Base-by-base conservation (phyloP, 352 stramenopile species). In the Pythium pyrilobum region DNA sequence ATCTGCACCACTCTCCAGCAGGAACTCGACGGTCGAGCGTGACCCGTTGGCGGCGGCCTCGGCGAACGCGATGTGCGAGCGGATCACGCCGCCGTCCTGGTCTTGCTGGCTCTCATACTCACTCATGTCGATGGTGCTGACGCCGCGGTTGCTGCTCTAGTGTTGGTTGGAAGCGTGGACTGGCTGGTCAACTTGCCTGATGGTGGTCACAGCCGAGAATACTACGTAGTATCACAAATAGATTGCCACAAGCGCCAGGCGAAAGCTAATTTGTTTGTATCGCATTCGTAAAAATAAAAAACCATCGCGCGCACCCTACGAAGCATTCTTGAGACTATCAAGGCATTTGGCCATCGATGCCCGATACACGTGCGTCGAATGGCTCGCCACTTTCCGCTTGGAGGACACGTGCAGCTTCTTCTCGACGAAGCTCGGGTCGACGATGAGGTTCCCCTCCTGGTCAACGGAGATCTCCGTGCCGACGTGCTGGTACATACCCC, bases 351-450 rank as follows among this genome's bases (percentile, higher is more conserved):
- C 63, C 37, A 75, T 62, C 4, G 56, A 51, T 9, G 57, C 62
- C 23, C 67, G 52, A 21, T 75, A 75, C 7, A 75, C 63, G 16
- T 70, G 55, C 3, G 64, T 72, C 10, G 63, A 59, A 34, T 75
- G 67, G 21, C 55, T 66, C 18, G 67, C 62, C 4, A 75, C 63
- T 39, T 66, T 60, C 12, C 54, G 51, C 41, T 72, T 75, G 5
- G 67, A 69, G 12, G 59, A 63, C 2, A 74, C 64, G 24, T 75
- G 67, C 10, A 81, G 58, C 12, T 71, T 66, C 32, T 76, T 74
- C 42, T 81, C 71, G 23, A 81, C 65, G 23, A 78, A 72, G 49
- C 68, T 78, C 24, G 72, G 72, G 27, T 77, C 69, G 6, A 82
- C 67, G 27, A 82, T 76, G 29, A 77, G 38, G 28, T 77, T 82